These are phyloP conservation scores for Periconia macrospinosa DNA, from an alignment of 2,329 filamentous ascomycete species.

Conservation along the genomic window DNA sequence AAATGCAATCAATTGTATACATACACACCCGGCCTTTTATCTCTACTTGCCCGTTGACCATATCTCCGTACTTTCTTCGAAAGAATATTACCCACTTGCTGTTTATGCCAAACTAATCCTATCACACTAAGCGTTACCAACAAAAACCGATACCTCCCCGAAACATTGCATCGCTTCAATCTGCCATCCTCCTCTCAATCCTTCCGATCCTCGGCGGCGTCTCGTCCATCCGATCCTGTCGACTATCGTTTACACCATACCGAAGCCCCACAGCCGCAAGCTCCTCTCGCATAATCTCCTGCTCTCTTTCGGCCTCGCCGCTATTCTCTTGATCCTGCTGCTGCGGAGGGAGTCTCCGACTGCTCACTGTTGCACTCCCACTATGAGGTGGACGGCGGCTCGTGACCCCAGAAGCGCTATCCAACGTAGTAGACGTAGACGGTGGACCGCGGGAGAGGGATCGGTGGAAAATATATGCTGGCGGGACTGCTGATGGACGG, in stretches of 20 bases:
- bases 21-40: neutral
- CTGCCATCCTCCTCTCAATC: slow-evolving; percentile 30
- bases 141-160: neutral
- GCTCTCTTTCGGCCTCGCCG: slow-evolving; percentile 23
- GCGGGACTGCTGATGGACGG: neutral
- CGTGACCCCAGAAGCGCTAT: slow-evolving; percentile 13
- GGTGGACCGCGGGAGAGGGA: slow-evolving; percentile 6
- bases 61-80: neutral
- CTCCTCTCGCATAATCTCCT: slow-evolving; percentile 30
- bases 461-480: slow-evolving; percentile 2
- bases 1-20: neutral
- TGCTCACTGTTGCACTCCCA: neutral
- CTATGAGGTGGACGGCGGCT: slow-evolving; percentile 9
- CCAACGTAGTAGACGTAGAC: slow-evolving; percentile 12
- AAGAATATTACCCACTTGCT: neutral
- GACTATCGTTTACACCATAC: slow-evolving; percentile 15
- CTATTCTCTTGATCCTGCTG: slow-evolving; percentile 40
- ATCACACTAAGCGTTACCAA: neutral
- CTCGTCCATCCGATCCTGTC: slow-evolving; percentile 35
- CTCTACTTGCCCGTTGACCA: neutral
- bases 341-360: slow-evolving; percentile 18
- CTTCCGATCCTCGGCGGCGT: slow-evolving; percentile 40
- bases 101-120: neutral
- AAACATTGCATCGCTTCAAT: neutral
- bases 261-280: slow-evolving; percentile 19